Evolutionary conservation across 192 early-diverging fungal genomes (phyloP), one percentile per base, ranked within the genome.

Genomic region (Backusella tarrabulga): DNA sequence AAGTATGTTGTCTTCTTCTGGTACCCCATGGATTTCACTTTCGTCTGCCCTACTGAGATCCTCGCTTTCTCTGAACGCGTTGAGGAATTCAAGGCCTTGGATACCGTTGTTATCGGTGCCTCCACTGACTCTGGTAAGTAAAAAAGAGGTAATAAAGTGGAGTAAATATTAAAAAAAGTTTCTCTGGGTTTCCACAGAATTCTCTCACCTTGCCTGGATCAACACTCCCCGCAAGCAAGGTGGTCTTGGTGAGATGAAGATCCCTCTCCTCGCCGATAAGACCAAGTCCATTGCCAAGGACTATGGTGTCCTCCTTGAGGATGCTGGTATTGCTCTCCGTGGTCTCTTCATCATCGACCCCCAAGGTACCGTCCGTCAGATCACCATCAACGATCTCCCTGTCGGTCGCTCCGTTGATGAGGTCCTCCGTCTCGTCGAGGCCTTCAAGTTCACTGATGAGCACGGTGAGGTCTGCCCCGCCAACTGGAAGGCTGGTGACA

Each of bases 1-100:
- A 79, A 69, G 50, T 74, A 69, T 15, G 77, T 79, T 40, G 72
- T 79, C 6, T 52, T 79, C 35, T 60, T 68, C 78, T 93, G 90
- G 84, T 97, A 97, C 88, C 97, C 97, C 69, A 89, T 96, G 73
- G 96, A 97, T 85, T 97, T 93, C 83, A 93, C 92, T 74, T 94
- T 93, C 73, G 92, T 94, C 68, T 98, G 97, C 88, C 97, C 97
- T 36, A 97, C 97, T 76, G 95, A 98, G 85, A 95, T 98, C 87
- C 90, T 95, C 72, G 94, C 94, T 36, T 96, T 96, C 90, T 90
- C 89, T 76, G 96, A 98, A 84, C 90, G 90, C 78, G 88, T 89
- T 75, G 89, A 89, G 15, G 91, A 96, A 82, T 98, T 98, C 87
- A 85, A 91, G 76, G 90, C 86, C 72, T 81, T 95, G 32, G 91